Percentiles rank a stretch among this genome's conserved stretches.
Conservation (phyloP, 371 early-diverging fungal species). For the Syncephalis plumigaleata region DNA sequence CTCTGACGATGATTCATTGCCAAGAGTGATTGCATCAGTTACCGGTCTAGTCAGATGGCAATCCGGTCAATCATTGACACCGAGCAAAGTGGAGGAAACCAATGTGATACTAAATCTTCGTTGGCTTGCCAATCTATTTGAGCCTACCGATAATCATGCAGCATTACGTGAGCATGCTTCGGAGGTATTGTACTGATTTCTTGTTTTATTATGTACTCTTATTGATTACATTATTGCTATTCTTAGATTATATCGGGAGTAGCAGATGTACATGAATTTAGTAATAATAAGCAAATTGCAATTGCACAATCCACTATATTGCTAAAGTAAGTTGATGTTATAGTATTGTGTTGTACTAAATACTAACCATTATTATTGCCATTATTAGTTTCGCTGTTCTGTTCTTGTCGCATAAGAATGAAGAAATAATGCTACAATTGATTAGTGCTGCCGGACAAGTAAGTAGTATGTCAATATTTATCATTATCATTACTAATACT, state of each 20-base stretch:
- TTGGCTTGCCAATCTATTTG: slow-evolving; percentile 16
- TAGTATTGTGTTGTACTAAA: too few species aligned
- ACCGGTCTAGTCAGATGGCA: slow-evolving; percentile 6
- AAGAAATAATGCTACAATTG: slow-evolving; percentile 9
- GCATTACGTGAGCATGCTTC: slow-evolving; percentile 1
- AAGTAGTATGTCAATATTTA: slow-evolving; percentile 4
- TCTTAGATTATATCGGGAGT: too few species aligned
- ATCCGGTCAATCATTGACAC: slow-evolving; percentile 1
- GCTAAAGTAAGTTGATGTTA: too few species aligned
- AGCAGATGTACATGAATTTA: too few species aligned
- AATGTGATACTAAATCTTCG: slow-evolving; percentile 16
- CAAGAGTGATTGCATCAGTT: slow-evolving; percentile 10
- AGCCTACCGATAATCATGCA: neutral
- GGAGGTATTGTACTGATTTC: neutral
- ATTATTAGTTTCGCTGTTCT: neutral
- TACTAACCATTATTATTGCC: too few species aligned
- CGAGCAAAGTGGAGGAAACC: slow-evolving; percentile 11
- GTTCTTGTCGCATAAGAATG: neutral
- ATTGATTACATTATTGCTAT: too few species aligned
- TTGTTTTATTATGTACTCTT: too few species aligned
- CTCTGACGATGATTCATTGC: neutral
- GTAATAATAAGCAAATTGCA: too few species aligned
- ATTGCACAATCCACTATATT: too few species aligned
- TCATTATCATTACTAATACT: slow-evolving; percentile 9
- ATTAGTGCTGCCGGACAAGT: neutral